phyloP scores from a whole-genome alignment of 164 flowering plant species.

The Dillenia suffruticosa region DNA sequence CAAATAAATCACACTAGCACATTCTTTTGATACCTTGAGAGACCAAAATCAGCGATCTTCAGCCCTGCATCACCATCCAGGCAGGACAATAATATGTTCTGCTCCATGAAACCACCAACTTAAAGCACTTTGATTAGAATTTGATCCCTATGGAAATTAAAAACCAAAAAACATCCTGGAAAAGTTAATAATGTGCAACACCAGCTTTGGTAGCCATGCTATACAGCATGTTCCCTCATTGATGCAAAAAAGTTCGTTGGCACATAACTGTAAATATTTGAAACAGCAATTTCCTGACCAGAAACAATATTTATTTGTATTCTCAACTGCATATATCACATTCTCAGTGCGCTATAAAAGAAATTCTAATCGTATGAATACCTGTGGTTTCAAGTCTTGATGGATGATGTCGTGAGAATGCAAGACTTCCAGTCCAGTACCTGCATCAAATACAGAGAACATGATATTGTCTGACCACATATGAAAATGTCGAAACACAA shows the following conservation, averaged over 20 bases:
- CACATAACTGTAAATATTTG: too few relatives aligned
- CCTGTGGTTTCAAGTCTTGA: slow-evolving; percentile 76
- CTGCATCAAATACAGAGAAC: slow-evolving; percentile 24
- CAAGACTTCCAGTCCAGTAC: slow-evolving; percentile 54
- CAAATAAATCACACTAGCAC: too few relatives aligned
- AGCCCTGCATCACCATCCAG: slow-evolving; percentile 36
- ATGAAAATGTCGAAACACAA: neutral
- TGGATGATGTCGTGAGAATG: slow-evolving; percentile 50
- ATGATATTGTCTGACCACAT: slow-evolving; percentile 1
- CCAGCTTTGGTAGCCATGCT: too few relatives aligned
- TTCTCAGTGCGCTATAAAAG: too few relatives aligned
- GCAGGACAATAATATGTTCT: slow-evolving; percentile 56
- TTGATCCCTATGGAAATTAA: too few relatives aligned
- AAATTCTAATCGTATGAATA: slow-evolving; percentile 5
- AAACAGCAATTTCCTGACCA: too few relatives aligned
- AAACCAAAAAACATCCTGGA: too few relatives aligned
- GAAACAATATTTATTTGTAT: too few relatives aligned
- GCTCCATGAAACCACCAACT: slow-evolving; percentile 14
- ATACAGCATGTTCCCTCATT: too few relatives aligned
- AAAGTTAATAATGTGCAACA: too few relatives aligned
- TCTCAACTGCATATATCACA: too few relatives aligned
- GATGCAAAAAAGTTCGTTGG: too few relatives aligned
- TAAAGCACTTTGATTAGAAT: neutral
- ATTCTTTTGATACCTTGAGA: slow-evolving; percentile 40
- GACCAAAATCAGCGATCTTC: slow-evolving; percentile 74